Percentiles rank a stretch among this genome's conserved stretches.
phyloP scores from a whole-genome alignment of 345 rosid species.

The Eucalyptus viminalis region DNA sequence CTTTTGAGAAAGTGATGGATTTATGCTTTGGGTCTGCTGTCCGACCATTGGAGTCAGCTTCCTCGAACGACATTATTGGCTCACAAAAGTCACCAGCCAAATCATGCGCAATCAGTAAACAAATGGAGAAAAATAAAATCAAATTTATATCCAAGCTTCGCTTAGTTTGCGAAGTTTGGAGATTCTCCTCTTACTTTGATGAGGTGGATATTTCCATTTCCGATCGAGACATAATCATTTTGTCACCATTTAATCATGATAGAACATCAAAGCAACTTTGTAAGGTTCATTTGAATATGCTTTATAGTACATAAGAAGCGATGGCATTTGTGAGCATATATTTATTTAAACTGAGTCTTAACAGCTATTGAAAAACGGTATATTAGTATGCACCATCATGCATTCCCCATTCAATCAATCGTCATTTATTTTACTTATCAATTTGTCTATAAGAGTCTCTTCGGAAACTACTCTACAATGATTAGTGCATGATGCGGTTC shows the following conservation, averaged over 20 bases:
- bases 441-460: background rate
- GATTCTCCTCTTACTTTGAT: background rate
- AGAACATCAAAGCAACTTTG: background rate
- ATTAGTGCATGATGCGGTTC: background rate
- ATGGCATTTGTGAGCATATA: background rate
- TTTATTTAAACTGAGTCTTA: background rate
- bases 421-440: background rate
- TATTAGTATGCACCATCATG: background rate
- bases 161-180: background rate
- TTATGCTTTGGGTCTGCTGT: background rate
- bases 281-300: background rate
- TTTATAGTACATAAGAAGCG: background rate
- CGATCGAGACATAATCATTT: background rate
- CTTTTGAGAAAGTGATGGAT: background rate
- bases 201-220: background rate
- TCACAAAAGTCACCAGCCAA: background rate
- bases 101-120: background rate
- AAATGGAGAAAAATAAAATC: background rate
- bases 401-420: background rate
- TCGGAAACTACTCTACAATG: background rate
- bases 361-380: background rate
- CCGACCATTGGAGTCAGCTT: background rate
- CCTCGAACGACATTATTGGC: background rate
- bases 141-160: background rate
- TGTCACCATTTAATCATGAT: background rate